phyloP scores from a whole-genome alignment of 257 asterid genomes.

The Nicotiana otophora region DNA sequence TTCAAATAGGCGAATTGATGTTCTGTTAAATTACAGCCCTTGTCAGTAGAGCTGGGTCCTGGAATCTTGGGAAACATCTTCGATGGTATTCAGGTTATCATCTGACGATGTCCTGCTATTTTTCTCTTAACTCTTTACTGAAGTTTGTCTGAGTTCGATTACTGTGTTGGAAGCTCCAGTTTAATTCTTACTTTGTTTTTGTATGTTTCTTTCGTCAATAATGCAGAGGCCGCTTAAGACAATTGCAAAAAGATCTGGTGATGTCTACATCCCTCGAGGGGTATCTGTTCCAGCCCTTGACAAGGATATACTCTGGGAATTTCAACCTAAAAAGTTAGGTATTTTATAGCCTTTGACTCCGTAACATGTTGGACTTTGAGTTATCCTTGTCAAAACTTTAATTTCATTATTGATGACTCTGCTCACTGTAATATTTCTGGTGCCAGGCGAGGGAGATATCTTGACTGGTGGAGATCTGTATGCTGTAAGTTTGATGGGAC shows the following conservation, averaged over 20 bases:
- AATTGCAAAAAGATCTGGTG: conserved; percentile 86
- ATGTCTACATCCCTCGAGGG: conserved; percentile 98
- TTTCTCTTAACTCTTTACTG: neutral
- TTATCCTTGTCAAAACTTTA: neutral
- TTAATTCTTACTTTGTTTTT: neutral
- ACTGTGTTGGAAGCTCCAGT: neutral
- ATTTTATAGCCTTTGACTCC: conserved; percentile 3
- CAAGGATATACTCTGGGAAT: conserved; percentile 93
- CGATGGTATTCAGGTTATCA: conserved; percentile 85
- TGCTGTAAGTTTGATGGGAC: conserved; percentile 59
- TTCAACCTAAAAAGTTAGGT: conserved; percentile 90
- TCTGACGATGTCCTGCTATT: conserved; percentile 15
- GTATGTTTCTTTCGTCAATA: conserved; percentile 5
- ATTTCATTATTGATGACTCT: neutral
- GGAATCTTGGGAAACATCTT: conserved; percentile 93
- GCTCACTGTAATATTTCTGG: conserved; percentile 4
- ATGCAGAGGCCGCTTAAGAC: conserved; percentile 94
- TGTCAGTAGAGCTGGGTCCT: conserved; percentile 93
- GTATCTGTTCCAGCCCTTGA: conserved; percentile 99
- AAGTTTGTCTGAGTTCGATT: neutral
- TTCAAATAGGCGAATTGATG: neutral
- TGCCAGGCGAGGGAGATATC: conserved; percentile 89
- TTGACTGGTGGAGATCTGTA: conserved; percentile 91
- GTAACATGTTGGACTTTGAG: neutral
- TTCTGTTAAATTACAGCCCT: conserved; percentile 48